A percentile compares a stretch with the other conserved stretches of the same genome.
Evolutionary conservation across 768 basidiomycete species (phyloP).

Genomic region (Baorangia bicolor): DNA sequence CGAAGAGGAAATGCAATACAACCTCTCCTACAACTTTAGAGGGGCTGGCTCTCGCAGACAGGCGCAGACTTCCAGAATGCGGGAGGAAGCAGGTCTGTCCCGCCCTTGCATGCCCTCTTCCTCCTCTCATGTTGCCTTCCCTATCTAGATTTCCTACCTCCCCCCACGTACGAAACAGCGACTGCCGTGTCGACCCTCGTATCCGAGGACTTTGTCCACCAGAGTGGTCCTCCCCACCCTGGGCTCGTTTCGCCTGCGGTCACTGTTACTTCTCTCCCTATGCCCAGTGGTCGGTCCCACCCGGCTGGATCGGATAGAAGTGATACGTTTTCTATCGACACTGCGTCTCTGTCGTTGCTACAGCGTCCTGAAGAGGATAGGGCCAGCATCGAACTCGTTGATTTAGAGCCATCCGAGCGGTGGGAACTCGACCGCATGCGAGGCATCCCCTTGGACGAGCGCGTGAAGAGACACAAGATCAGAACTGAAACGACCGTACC

Average conservation of each 20-base stretch:
- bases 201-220: conserved; percentile 39
- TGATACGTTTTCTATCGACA: conserved; percentile 22
- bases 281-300: conserved; percentile 8
- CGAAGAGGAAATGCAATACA: conserved; percentile 44
- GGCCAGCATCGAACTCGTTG: conserved; percentile 53
- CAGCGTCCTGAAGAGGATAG: conserved; percentile 43
- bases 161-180: conserved; percentile 67
- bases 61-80: conserved; percentile 25
- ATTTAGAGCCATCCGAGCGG: conserved; percentile 41
- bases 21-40: conserved; percentile 33
- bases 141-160: conserved; percentile 63
- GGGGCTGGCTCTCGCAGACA: conserved; percentile 29
- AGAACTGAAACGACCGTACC: conserved; percentile 32
- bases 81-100: conserved; percentile 33
- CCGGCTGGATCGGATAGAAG: conserved; percentile 23
- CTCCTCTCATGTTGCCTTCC: conserved; percentile 19
- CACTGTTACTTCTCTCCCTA: conserved; percentile 27
- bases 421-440: conserved; percentile 46
- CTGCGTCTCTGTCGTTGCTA: conserved; percentile 16
- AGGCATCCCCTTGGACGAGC: conserved; percentile 43
- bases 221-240: conserved; percentile 25
- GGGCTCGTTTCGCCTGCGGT: conserved; percentile 23
- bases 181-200: conserved; percentile 43
- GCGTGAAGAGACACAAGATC: conserved; percentile 36
- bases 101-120: background rate